These are phyloP conservation scores for Pythium oligandrum DNA, from an alignment of 352 stramenopile species.

Conservation along the genomic window DNA sequence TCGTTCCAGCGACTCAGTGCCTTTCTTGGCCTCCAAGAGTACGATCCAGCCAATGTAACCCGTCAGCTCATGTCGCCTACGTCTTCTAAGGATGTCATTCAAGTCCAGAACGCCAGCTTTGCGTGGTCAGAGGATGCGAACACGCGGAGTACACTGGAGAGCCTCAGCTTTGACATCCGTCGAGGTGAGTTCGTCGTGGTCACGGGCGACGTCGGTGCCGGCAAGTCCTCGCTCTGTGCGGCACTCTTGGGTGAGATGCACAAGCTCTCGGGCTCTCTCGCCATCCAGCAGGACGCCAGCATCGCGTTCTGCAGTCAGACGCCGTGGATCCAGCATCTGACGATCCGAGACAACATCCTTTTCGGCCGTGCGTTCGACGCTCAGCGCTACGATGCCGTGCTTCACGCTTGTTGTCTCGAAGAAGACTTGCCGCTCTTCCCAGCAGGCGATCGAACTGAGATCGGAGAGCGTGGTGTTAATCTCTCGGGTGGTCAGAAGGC, in stretches of 20 bases:
- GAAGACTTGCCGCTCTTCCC: slow-evolving; percentile 76
- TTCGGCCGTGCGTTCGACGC: slow-evolving; percentile 56
- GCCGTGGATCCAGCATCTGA: slow-evolving; percentile 91
- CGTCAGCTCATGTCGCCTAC: no score
- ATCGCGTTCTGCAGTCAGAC: slow-evolving; percentile 33
- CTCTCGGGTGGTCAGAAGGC: slow-evolving; percentile 89
- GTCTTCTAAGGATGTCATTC: not conserved
- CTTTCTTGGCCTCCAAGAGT: slow-evolving; percentile 16
- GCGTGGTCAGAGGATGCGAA: slow-evolving; percentile 13
- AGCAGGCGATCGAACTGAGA: slow-evolving; percentile 86
- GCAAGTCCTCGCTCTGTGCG: slow-evolving; percentile 12
- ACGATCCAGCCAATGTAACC: not conserved
- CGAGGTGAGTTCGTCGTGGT: slow-evolving; percentile 32
- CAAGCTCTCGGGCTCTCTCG: slow-evolving; percentile 2
- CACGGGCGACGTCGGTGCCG: slow-evolving; percentile 1
- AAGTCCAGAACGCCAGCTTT: slow-evolving; percentile 16
- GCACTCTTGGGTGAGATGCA: slow-evolving; percentile 15
- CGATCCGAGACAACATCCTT: slow-evolving; percentile 88
- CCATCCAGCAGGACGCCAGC: not conserved
- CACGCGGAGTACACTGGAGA: slow-evolving; percentile 4
- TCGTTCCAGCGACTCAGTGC: slow-evolving; percentile 12
- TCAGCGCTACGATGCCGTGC: slow-evolving; percentile 25
- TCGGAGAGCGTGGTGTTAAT: slow-evolving; percentile 92
- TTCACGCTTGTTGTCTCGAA: slow-evolving; percentile 58
- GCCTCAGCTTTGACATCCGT: slow-evolving; percentile 20